Percentiles rank a stretch among this genome's conserved stretches.
phyloP scores from a whole-genome alignment of 2,329 filamentous ascomycete species.

The Nemania sp. region DNA sequence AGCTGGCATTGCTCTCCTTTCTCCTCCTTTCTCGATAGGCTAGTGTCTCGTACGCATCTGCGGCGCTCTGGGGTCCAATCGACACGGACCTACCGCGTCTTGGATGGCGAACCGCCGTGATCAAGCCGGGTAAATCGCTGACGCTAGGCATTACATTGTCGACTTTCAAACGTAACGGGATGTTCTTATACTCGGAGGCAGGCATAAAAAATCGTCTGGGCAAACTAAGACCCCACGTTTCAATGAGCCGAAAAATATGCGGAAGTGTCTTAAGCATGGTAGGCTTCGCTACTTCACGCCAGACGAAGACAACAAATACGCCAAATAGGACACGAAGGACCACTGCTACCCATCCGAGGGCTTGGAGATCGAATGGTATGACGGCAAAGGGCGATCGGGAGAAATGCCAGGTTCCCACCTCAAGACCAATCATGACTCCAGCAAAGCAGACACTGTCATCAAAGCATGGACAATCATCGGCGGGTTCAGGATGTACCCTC shows the following conservation, averaged over 20 bases:
- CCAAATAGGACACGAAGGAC: constrained; percentile 74
- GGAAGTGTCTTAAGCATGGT: constrained; percentile 76
- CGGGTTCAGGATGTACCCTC: constrained; percentile 90
- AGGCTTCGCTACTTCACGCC: constrained; percentile 90
- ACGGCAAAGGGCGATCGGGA: constrained; percentile 55
- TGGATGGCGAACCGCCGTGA: constrained; percentile 81
- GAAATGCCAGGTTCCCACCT: constrained; percentile 84
- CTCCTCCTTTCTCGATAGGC: constrained; percentile 77
- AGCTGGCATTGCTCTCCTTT: constrained; percentile 57
- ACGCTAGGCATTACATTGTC: constrained; percentile 90
- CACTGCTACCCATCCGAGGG: constrained; percentile 68
- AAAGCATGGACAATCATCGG: constrained; percentile 95
- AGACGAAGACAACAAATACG: constrained; percentile 82
- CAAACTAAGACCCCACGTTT: constrained; percentile 76
- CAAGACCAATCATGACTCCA: constrained; percentile 83
- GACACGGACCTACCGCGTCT: constrained; percentile 80
- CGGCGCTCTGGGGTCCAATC: constrained; percentile 91
- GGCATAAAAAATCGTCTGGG: constrained; percentile 90
- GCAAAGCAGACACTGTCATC: constrained; percentile 95
- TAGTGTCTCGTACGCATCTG: constrained; percentile 93
- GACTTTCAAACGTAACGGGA: constrained; percentile 69
- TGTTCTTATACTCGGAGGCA: constrained; percentile 86
- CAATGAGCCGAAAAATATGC: constrained; percentile 84
- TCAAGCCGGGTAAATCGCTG: constrained; percentile 81
- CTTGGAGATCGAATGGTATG: constrained; percentile 66